Conservation (phyloP, 1,284 basidiomycete genomes). For the Inonotus obliquus region DNA sequence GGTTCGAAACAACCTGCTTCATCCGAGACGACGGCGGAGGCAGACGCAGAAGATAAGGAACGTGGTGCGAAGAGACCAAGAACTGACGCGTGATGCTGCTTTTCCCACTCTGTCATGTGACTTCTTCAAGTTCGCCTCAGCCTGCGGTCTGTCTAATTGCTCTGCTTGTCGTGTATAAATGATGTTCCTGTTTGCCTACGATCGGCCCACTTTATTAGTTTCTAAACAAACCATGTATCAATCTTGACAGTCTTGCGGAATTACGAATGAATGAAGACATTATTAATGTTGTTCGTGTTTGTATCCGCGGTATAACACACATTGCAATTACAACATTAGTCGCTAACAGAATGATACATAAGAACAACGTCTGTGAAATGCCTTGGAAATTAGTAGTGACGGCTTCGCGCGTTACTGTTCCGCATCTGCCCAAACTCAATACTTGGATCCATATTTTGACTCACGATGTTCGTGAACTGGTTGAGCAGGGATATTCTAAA, state of each 20-base stretch:
- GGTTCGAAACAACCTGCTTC: slow-evolving; percentile 23
- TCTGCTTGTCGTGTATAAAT: not conserved
- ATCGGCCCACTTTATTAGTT: not conserved
- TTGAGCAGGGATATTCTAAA: not conserved
- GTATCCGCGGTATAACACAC: not conserved
- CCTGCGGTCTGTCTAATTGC: not conserved
- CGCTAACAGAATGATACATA: no score
- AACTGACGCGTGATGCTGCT: slow-evolving; percentile 20
- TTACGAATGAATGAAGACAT: not conserved
- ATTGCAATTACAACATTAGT: not conserved
- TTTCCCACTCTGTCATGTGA: not conserved
- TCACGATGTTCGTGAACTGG: not conserved
- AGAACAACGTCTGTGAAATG: not conserved
- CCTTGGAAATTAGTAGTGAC: not conserved
- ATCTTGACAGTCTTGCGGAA: not conserved
- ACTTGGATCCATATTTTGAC: not conserved
- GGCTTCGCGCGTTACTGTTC: not conserved
- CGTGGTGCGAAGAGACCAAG: slow-evolving; percentile 28
- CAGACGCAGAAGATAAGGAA: slow-evolving; percentile 19
- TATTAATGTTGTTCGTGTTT: not conserved
- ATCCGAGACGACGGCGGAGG: slow-evolving; percentile 19
- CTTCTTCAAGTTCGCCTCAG: no score
- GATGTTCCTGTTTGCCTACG: not conserved
- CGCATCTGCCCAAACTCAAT: not conserved
- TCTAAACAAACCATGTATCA: not conserved